Evolutionary conservation across 768 basidiomycete species (phyloP), one percentile per base, ranked within the genome.

Genomic region (Amanita exitialis): DNA sequence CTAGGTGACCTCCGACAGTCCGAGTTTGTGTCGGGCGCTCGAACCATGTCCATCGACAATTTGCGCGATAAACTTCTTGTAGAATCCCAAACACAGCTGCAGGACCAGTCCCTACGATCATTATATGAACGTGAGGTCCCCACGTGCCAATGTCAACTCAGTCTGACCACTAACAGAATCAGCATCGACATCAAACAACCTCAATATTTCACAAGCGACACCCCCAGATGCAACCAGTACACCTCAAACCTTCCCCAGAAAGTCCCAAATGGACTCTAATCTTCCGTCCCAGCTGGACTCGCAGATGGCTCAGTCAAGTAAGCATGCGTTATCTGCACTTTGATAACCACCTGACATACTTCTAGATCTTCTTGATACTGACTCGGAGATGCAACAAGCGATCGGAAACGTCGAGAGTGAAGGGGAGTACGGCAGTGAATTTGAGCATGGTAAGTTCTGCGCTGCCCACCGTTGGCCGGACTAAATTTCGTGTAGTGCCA

Each of bases 331-430:
- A 13, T 16, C 9, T 37, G 6, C 15, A 12, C 9, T 32, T 16
- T 6, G 46, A 38, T 38, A 30, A 21, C 20, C 57, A 41, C 30
- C 51, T 62, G 9, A 53, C 36, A n/a, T 49, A 15, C 21, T 37
- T 4, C 10, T 41, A 86, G 83, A 86, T 66, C 68, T 86, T 13
- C 62, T 86, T 51, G 82, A 85, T 18, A 73, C 77, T 50, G 80
- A 87, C 57, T 82, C 83, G 2, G 82, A 82, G 57, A 86, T 87
- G 85, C 80, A 79, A 49, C 73, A 75, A 47, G 78, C 71, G 8
- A 76, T 87, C 58, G 70, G 75, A 25, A 77, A 70, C 18, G 59
- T 79, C 52, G 75, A 79, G 48, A 79, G 73, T 57, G 78, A 69
- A 54, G 79, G 77, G 34, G 50, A 44, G 6, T 42, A 25, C 18